phyloP scores from a whole-genome alignment of 495 filamentous ascomycete genomes.

The Neurospora sp. region DNA sequence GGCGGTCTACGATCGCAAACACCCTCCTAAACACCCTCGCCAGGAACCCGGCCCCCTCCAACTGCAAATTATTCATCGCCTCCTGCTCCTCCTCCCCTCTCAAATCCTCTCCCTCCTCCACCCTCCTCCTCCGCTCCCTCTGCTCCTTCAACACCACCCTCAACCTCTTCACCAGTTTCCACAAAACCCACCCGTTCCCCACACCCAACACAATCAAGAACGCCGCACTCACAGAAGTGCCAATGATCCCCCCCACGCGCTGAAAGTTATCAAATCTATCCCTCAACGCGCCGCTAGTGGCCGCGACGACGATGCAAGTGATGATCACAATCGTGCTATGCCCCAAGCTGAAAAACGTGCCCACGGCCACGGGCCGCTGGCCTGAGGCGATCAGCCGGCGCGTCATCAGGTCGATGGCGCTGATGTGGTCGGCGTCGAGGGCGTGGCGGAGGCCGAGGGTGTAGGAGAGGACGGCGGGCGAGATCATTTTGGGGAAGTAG shows the following conservation, averaged over 20 bases:
- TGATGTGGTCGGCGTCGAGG: conserved; percentile 93
- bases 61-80: conserved; percentile 50
- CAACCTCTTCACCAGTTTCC: conserved; percentile 60
- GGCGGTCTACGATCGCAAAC: conserved; percentile 77
- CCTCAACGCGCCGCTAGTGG: conserved; percentile 73
- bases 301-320: conserved; percentile 85
- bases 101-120: conserved; percentile 9
- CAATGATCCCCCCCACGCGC: conserved; percentile 77
- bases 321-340: conserved; percentile 91
- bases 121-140: conserved; percentile 11
- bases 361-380: conserved; percentile 81
- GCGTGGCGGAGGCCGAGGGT: conserved; percentile 89
- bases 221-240: conserved; percentile 69
- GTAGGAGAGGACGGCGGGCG: conserved; percentile 74
- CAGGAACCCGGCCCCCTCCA: conserved; percentile 70
- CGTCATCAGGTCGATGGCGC: conserved; percentile 93
- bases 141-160: conserved; percentile 41
- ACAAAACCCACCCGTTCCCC: conserved; percentile 78
- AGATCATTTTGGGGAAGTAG: conserved; percentile 50
- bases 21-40: conserved; percentile 60
- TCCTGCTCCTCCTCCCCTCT: conserved; percentile 20
- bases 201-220: conserved; percentile 77
- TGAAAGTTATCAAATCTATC: conserved; percentile 70
- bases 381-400: conserved; percentile 80
- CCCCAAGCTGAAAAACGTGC: conserved; percentile 90